Evolutionary conservation across 2,329 filamentous ascomycete genomes (phyloP), one percentile per base, ranked within the genome.

Genomic region (Aureobasidium sp.): DNA sequence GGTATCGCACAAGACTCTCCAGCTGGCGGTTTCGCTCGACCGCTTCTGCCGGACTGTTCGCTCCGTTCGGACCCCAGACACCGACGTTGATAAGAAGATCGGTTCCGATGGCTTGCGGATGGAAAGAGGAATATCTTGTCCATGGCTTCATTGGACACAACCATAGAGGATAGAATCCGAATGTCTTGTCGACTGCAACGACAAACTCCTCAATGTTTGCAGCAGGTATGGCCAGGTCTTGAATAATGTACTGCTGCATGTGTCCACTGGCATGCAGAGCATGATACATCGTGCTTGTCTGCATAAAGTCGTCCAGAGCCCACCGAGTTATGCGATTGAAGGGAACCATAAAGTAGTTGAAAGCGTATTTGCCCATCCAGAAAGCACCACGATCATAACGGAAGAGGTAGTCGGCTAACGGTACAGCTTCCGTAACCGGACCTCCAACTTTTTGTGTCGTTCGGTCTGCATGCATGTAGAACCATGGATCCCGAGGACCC

Each of bases 301-400:
- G 82, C 68, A 87, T 75, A 62, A 87, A 83, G 21, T 78, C 76
- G 66, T 89, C 81, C 4, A 88, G 75, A n/a, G 81, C 68, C 67
- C 76, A 81, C 23, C 85, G 79, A 0, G 84, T 88, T 64, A 82
- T 69, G 37, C 79, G 76, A 73, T 86, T 88, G 72, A 87, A 87
- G 0, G 85, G 85, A 45, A 74, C 81, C 37, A 79, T 67, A 69
- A 88, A 87, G 71, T 88, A 88, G 25, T 74, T 70, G 71, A 85
- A 59, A 2, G 84, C 82, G 60, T 84, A 82, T 19, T 74, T 74
- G 10, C 81, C 85, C 4, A 82, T 81, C 86, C 85, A 89, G 73
- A 88, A 88, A 3, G 81, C 84, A 50, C 84, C 86, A 37, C 85
- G 80, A 69, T 89, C 85, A 71, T 87, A 88, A 17, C 86, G 81